A percentile compares a stretch with the other conserved stretches of the same genome.
Evolutionary conservation across 129 eudicot genomes (phyloP).

Genomic region (Ambrosia artemisiifolia): DNA sequence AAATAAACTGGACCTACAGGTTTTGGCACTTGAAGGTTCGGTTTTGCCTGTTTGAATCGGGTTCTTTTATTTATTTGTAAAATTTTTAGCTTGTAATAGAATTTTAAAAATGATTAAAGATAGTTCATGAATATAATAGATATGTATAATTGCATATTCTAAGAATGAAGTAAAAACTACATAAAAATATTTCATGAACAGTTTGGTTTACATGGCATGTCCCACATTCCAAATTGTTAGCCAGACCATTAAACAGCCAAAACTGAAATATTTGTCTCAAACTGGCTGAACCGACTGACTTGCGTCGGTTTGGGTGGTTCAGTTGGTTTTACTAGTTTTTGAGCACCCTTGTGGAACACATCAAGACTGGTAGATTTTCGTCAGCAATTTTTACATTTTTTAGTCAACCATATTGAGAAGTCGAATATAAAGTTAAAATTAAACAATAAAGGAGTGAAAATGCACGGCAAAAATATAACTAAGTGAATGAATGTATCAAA

Average conservation of each 20-base stretch:
- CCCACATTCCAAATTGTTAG: not conserved
- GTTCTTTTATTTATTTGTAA: not conserved
- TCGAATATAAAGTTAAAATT: not conserved
- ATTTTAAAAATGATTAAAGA: not conserved
- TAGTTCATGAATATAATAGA: not conserved
- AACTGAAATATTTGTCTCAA: not conserved
- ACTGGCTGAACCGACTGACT: not conserved
- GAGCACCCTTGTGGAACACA: not conserved
- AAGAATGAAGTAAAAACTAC: too few species aligned
- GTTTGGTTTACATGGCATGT: not conserved
- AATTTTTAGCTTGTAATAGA: not conserved
- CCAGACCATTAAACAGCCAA: not conserved
- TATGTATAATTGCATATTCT: not conserved
- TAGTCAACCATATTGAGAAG: not conserved
- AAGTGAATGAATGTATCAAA: slow-evolving; percentile 27
- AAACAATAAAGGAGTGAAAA: not conserved
- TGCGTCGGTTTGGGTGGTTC: not conserved
- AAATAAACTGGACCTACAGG: not conserved
- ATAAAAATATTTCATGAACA: too few species aligned
- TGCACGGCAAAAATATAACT: not conserved
- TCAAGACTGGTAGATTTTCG: not conserved
- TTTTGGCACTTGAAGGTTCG: not conserved
- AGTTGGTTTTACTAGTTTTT: not conserved
- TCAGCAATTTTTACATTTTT: not conserved
- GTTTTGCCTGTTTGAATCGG: not conserved